Evolutionary conservation across 75 land plant species (phyloP), one percentile per base, ranked within the genome.

Genomic region (Pinus albicaulis): DNA sequence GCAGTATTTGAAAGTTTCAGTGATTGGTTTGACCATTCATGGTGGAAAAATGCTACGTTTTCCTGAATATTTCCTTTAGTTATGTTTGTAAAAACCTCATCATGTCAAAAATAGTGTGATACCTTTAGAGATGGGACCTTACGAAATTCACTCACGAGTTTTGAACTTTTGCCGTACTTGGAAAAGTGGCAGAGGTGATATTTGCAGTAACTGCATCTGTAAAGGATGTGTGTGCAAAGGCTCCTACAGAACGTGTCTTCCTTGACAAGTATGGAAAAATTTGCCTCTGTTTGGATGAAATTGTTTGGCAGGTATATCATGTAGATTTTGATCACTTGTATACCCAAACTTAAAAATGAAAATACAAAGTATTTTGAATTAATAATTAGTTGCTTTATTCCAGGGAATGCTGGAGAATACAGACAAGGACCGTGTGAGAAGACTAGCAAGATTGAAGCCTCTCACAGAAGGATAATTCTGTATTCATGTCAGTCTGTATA

Each of bases 251-350:
- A 79, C 98, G 98, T 68, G 74, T 89, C 55, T 96, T 96, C 79
- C 85, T 96, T 20, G 99, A 96, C 74, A 92, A 94, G 78, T 96
- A 96, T 80, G 99, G 99, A 65, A 96, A 80, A 84, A 87, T 96
- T 22, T 96, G 95, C 76, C 75, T 96, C 77, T 90, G 92, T 63
- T 72, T 96, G 55, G 99, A 96, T 85, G 99, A 96, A 84, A 94
- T 96, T 81, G 92, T 94, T 26, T 90, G 93, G 86, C 78, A 83
- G 92, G 96, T 93, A 84, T 57, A 74, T 7, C 38, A 15, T 24
- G 7, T 52, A 57, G n/a, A 56, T 25, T 34, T 19, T 20, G 34
- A 31, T 64, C 20, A 15, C 34, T 34, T 64, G 28, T 64, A 19
- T 10, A 48, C 53, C 12, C 53, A 48, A 48, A 48, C 53, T 10